These are phyloP conservation scores for Thymus mandschuricus DNA, from an alignment of 257 asterid genomes.

Conservation along the genomic window DNA sequence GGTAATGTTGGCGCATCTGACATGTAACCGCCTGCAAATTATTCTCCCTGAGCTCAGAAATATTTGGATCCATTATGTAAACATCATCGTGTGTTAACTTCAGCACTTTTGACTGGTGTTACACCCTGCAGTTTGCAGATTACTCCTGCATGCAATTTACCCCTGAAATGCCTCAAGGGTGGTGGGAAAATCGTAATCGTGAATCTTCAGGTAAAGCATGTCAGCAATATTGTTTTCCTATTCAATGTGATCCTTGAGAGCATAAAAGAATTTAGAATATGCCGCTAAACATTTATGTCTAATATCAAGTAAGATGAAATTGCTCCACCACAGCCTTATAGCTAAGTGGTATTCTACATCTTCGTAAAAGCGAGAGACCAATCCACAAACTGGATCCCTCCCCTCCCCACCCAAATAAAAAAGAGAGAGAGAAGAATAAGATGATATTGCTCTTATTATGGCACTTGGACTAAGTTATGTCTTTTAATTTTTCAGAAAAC, in stretches of 20 bases:
- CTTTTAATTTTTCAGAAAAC: conserved; percentile 65
- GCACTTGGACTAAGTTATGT: conserved; percentile 13
- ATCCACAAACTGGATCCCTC: neutral
- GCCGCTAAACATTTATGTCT: conserved; percentile 16
- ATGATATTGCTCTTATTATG: conserved; percentile 29
- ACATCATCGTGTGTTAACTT: neutral
- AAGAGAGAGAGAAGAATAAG: neutral
- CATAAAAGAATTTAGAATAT: conserved; percentile 9
- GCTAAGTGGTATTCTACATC: neutral
- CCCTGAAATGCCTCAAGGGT: conserved; percentile 76
- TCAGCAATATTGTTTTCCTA: neutral
- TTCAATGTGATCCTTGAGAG: conserved; percentile 7
- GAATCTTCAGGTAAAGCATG: conserved; percentile 78
- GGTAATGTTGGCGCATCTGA: neutral
- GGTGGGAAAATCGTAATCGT: conserved; percentile 94
- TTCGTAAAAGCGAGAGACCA: neutral
- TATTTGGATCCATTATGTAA: neutral
- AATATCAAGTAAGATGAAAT: conserved; percentile 22
- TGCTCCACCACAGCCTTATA: conserved; percentile 8
- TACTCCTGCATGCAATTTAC: conserved; percentile 97
- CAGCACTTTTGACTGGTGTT: conserved; percentile 28
- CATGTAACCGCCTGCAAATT: conserved; percentile 7
- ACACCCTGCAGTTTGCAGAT: conserved; percentile 85
- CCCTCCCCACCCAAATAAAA: neutral
- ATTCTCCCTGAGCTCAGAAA: conserved; percentile 18